phyloP scores from a whole-genome alignment of 2,329 filamentous ascomycete species.

The Trichoderma gracile region DNA sequence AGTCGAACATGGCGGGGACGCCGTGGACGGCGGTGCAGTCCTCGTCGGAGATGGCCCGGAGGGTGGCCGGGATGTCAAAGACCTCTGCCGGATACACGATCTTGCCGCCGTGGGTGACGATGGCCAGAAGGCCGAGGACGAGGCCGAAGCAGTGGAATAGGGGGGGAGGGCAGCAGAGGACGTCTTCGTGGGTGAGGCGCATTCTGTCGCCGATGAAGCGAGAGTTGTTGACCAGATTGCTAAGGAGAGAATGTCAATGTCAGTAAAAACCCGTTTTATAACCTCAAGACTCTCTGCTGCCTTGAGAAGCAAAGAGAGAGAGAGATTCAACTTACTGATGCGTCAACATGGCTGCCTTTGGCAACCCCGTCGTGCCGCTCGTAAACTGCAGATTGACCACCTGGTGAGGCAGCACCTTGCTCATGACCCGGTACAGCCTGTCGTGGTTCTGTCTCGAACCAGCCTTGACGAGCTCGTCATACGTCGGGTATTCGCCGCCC shows the following conservation, averaged over 20 bases:
- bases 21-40: constrained; percentile 75
- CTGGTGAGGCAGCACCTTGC: constrained; percentile 61
- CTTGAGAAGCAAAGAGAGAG: too few relatives aligned
- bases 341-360: constrained; percentile 74
- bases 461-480: constrained; percentile 57
- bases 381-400: constrained; percentile 76
- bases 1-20: constrained; percentile 83
- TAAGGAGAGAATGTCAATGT: constrained; percentile 33
- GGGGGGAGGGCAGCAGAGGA: constrained; percentile 78
- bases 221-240: constrained; percentile 64
- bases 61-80: constrained; percentile 67
- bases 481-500: constrained; percentile 57
- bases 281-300: background rate
- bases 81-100: constrained; percentile 75
- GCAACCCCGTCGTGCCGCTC: constrained; percentile 70
- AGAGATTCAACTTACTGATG: constrained; percentile 54
- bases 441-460: constrained; percentile 52
- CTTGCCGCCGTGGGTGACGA: constrained; percentile 72
- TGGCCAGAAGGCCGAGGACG: constrained; percentile 71
- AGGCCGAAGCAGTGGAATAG: constrained; percentile 86
- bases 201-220: constrained; percentile 74
- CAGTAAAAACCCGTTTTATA: background rate
- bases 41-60: constrained; percentile 67
- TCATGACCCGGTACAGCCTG: constrained; percentile 54
- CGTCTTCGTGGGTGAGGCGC: constrained; percentile 64